Percentiles rank a stretch among this genome's conserved stretches.
phyloP scores from a whole-genome alignment of 139 green algal genomes.

The Zygnema cylindricum region DNA sequence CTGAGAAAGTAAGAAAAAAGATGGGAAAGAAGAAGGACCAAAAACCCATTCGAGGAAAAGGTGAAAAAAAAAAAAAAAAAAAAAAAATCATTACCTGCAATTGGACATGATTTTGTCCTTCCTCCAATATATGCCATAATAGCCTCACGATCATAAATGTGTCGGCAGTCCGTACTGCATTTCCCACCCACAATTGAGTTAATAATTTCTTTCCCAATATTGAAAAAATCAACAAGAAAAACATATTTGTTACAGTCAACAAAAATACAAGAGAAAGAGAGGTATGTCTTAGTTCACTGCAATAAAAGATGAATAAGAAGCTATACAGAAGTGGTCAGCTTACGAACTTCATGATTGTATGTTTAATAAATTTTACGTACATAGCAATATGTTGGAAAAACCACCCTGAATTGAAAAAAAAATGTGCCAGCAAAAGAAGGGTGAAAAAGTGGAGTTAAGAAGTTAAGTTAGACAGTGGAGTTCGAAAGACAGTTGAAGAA shows the following conservation, averaged over 20 bases:
- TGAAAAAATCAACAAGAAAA: no score
- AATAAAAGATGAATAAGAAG: no score
- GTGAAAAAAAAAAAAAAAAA: no score
- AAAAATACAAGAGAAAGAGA: not conserved
- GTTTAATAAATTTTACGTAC: not conserved
- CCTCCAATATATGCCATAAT: not conserved
- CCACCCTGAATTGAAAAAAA: no score
- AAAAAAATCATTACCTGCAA: not conserved
- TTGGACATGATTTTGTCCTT: not conserved
- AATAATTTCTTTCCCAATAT: not conserved
- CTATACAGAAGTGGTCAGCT: not conserved
- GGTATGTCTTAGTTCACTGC: not conserved
- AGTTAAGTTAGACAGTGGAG: no score
- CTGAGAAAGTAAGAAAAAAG: not conserved
- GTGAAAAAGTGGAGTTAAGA: no score
- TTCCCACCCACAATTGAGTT: not conserved
- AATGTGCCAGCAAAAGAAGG: no score
- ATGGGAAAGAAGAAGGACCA: not conserved
- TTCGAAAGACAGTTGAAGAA: not conserved
- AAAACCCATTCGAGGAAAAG: no score
- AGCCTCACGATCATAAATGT: not conserved
- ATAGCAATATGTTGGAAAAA: no score
- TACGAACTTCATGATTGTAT: not conserved
- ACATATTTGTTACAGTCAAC: not conserved
- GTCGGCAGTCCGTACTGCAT: not conserved